These are phyloP conservation scores for Amborella trichopoda DNA, from an alignment of 164 flowering plant genomes.

Conservation along the genomic window DNA sequence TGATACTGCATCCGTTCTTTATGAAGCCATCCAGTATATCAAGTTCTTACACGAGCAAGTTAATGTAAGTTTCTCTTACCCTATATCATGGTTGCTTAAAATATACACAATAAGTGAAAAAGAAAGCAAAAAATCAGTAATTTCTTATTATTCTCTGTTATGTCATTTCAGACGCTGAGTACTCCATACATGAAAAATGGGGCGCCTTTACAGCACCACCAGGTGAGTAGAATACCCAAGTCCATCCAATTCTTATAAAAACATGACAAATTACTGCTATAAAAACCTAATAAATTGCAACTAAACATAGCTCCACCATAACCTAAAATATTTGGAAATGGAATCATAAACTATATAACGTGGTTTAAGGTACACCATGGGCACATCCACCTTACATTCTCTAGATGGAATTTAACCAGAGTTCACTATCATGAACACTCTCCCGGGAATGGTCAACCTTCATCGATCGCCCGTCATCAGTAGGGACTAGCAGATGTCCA, in stretches of 20 bases:
- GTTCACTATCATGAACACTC: no score
- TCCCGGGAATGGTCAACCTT: no score
- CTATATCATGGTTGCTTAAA: neutral
- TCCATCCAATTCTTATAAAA: neutral
- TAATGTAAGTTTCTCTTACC: conserved; percentile 21
- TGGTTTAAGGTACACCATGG: no score
- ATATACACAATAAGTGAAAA: neutral
- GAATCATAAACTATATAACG: no score
- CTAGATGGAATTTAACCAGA: no score
- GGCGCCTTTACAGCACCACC: conserved; percentile 30
- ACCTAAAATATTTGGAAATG: no score
- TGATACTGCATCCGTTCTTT: conserved; percentile 65
- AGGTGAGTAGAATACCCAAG: neutral
- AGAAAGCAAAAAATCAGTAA: neutral
- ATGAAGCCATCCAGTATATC: conserved; percentile 75
- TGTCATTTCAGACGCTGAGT: conserved; percentile 36
- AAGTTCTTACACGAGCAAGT: conserved; percentile 82
- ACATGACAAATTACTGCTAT: no score
- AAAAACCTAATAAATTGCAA: no score
- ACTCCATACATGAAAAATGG: conserved; percentile 70
- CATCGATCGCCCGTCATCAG: no score
- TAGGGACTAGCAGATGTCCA: no score
- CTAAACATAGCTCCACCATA: no score
- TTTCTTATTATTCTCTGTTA: conserved; percentile 1
- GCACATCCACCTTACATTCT: no score